Conservation (phyloP, 192 early-diverging fungal genomes). For the Coemansia sp. region DNA sequence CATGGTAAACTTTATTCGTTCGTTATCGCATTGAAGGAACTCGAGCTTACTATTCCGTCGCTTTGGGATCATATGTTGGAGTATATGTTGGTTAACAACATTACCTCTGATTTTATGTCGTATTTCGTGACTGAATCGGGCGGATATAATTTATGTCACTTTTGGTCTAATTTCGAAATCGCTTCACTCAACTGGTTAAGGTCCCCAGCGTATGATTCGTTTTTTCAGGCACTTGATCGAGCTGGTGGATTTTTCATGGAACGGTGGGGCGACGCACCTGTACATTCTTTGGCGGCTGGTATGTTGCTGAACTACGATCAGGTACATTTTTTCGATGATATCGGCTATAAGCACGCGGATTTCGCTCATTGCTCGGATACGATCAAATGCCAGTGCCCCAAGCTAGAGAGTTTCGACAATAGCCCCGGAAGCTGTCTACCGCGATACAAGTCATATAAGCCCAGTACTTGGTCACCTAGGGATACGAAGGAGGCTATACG, state of each 20-base stretch:
- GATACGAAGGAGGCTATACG: slow-evolving; percentile 36
- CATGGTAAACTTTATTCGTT: slow-evolving; percentile 74
- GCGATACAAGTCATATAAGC: slow-evolving; percentile 25
- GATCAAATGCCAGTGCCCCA: slow-evolving; percentile 39
- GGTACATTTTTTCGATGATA: slow-evolving; percentile 74
- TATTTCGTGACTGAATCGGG: slow-evolving; percentile 32
- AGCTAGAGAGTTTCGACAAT: slow-evolving; percentile 29
- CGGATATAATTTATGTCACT: slow-evolving; percentile 71
- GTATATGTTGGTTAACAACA: slow-evolving; percentile 36
- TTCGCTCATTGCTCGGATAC: slow-evolving; percentile 41
- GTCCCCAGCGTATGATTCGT: slow-evolving; percentile 58
- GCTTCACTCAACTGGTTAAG: slow-evolving; percentile 64
- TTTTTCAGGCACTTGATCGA: slow-evolving; percentile 65
- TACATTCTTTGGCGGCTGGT: slow-evolving; percentile 65
- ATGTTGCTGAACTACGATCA: slow-evolving; percentile 56
- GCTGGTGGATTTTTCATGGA: slow-evolving; percentile 76
- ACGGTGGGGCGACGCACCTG: slow-evolving; percentile 80
- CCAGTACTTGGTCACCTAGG: slow-evolving; percentile 12
- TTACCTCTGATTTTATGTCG: slow-evolving; percentile 37
- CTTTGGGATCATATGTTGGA: slow-evolving; percentile 56
- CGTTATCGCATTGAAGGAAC: slow-evolving; percentile 57
- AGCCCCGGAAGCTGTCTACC: slow-evolving; percentile 36
- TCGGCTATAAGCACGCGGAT: slow-evolving; percentile 61
- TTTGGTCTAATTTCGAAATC: slow-evolving; percentile 85
- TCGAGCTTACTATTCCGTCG: slow-evolving; percentile 53